Evolutionary conservation across 2,329 filamentous ascomycete genomes (phyloP), one percentile per base, ranked within the genome.

Genomic region (Colletotrichum tropicicola): DNA sequence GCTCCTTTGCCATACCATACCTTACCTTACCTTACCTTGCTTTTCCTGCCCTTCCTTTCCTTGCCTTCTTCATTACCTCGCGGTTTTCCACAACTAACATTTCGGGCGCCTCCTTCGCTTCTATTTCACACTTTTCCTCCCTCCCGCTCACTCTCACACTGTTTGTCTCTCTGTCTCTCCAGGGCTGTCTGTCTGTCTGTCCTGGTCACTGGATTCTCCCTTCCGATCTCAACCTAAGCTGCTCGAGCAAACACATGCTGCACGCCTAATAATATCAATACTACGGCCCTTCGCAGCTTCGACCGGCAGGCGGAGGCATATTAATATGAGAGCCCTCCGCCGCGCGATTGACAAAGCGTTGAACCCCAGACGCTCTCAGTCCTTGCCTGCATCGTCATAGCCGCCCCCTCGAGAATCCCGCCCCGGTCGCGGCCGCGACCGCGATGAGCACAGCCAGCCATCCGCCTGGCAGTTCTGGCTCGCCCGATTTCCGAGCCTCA

Each of bases 391-490:
- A 41, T 56, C 53, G 45, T 45, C 43, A 53, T 66, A 63, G 45
- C 48, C 53, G 28, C 25, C 52, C 28, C 23, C 39, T 5, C 35
- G 28, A 52, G 32, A 19, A 17, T 63, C 37, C 48, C 54, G 47
- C 43, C 39, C 45, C 44, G 39, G 37, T 47, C 35, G 57, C 58
- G 62, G 62, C 52, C 19, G 41, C 37, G 52, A 66, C 59, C 32
- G 63, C 63, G 45, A 66, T 66, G 63, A 66, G 63, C 59, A 65
- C 63, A 37, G 48, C 52, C 41, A 64, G 63, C 27, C 59, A 66
- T n/a, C 57, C 56, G 23, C 65, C 62, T 61, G 65, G 59, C 64
- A 67, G 55, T 65, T 67, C 65, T 48, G 57, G 64, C 66, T 68
- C 66, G 44, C 55, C 59, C 35, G 66, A 68, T 35, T 54, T 67